Conservation (phyloP, 169 alveolate genomes). For the Plasmodium gonderi region DNA sequence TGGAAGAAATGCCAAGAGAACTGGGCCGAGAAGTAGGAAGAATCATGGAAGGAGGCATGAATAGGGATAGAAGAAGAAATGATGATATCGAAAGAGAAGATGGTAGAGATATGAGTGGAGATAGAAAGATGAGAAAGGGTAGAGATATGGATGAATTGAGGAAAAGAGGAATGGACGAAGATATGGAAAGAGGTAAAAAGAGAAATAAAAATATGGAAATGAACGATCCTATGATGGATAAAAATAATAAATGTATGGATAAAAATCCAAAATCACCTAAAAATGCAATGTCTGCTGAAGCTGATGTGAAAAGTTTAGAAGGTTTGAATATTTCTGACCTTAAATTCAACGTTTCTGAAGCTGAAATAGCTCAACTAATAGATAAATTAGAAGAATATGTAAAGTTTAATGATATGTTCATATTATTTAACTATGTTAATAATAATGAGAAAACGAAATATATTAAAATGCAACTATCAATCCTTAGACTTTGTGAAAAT, state of each 20-base stretch:
- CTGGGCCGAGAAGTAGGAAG: background rate
- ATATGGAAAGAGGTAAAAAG: background rate
- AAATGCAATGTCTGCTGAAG: background rate
- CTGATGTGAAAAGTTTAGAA: background rate
- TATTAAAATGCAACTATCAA: conserved; percentile 10
- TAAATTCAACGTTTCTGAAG: conserved; percentile 1
- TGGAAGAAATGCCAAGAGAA: no score
- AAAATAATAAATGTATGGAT: no score
- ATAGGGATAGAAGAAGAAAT: background rate
- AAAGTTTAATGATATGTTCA: conserved; percentile 11
- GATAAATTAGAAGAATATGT: conserved; percentile 15
- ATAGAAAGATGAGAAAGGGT: no score
- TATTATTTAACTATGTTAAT: conserved; percentile 10
- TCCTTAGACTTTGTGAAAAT: conserved; percentile 1
- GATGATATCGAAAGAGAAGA: background rate
- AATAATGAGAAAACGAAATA: conserved; percentile 22
- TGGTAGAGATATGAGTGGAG: background rate
- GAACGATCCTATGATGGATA: no score
- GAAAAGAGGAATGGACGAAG: no score
- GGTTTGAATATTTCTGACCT: background rate
- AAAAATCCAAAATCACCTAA: background rate
- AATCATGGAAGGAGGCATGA: background rate
- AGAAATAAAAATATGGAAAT: background rate
- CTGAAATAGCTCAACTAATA: conserved; percentile 7
- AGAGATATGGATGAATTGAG: background rate